Percentiles rank a stretch among this genome's conserved stretches.
Conservation (phyloP, 1,284 basidiomycete species). For the Athelia psychrophila region DNA sequence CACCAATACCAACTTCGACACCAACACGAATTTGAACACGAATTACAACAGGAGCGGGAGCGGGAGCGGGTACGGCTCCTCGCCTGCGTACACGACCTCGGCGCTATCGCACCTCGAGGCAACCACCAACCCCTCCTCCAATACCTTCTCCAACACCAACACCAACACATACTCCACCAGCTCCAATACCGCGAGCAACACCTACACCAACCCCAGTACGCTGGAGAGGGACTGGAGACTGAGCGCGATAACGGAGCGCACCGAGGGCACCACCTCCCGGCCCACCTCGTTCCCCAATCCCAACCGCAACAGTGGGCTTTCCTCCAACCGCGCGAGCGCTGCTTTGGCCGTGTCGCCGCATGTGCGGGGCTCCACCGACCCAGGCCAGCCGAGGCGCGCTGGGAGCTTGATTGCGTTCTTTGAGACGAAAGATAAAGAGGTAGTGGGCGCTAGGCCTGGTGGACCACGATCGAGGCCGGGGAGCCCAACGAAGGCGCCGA, state of each 20-base stretch:
- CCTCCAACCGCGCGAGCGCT: not conserved
- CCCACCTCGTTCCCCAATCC: constrained; percentile 27
- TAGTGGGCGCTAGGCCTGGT: constrained; percentile 45
- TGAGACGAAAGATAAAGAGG: constrained; percentile 44
- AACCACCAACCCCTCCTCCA: constrained; percentile 25
- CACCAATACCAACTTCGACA: too few relatives aligned
- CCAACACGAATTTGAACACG: too few relatives aligned
- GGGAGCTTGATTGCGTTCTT: constrained; percentile 74
- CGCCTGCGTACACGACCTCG: constrained; percentile 20
- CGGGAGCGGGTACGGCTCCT: not conserved
- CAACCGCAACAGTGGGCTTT: too few relatives aligned
- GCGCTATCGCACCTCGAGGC: too few relatives aligned
- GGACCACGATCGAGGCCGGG: constrained; percentile 33
- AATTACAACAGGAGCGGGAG: constrained; percentile 20
- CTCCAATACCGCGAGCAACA: constrained; percentile 35
- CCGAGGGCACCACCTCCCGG: constrained; percentile 31
- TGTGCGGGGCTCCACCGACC: constrained; percentile 33
- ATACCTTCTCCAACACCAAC: constrained; percentile 13
- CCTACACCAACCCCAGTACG: not conserved
- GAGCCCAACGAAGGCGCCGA: constrained; percentile 47
- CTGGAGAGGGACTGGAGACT: constrained; percentile 9
- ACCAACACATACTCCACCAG: constrained; percentile 18
- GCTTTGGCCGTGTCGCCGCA: constrained; percentile 34
- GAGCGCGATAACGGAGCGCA: constrained; percentile 39
- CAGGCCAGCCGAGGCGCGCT: constrained; percentile 42